Evolutionary conservation across 345 rosid genomes (phyloP).

Genomic region (Corchorus olitorius): DNA sequence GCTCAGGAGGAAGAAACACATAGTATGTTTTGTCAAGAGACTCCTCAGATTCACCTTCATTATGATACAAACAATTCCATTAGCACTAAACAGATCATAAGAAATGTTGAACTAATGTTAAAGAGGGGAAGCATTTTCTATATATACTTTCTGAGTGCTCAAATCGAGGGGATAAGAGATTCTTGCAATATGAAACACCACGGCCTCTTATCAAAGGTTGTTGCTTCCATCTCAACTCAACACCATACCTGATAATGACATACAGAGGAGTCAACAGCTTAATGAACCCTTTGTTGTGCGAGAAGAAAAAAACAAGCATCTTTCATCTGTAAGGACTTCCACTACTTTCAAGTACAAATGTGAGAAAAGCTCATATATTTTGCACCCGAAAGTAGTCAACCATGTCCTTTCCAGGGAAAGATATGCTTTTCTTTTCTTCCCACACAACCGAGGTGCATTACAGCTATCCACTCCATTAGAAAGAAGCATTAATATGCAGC

Average conservation of each 20-base stretch:
- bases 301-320: conserved; percentile 52
- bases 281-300: conserved; percentile 49
- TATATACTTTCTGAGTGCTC: conserved; percentile 77
- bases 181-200: conserved; percentile 98
- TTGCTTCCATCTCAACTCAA: conserved; percentile 64
- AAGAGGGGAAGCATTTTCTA: neutral
- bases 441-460: conserved; percentile 48
- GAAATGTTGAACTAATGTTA: neutral
- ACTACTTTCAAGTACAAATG: conserved; percentile 30
- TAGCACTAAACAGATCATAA: conserved; percentile 24
- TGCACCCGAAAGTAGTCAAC: conserved; percentile 27
- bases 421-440: conserved; percentile 49
- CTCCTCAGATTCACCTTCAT: conserved; percentile 76
- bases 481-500: conserved; percentile 27
- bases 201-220: conserved; percentile 93
- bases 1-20: conserved; percentile 94
- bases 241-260: conserved; percentile 74
- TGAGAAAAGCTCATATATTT: conserved; percentile 8
- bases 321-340: conserved; percentile 38
- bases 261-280: conserved; percentile 47
- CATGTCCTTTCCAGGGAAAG: conserved; percentile 29
- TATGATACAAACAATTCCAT: conserved; percentile 20
- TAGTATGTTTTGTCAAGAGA: conserved; percentile 81
- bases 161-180: conserved; percentile 92
- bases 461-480: conserved; percentile 36